Evolutionary conservation across 257 asterid species (phyloP).

Genomic region (Ballota nigra): DNA sequence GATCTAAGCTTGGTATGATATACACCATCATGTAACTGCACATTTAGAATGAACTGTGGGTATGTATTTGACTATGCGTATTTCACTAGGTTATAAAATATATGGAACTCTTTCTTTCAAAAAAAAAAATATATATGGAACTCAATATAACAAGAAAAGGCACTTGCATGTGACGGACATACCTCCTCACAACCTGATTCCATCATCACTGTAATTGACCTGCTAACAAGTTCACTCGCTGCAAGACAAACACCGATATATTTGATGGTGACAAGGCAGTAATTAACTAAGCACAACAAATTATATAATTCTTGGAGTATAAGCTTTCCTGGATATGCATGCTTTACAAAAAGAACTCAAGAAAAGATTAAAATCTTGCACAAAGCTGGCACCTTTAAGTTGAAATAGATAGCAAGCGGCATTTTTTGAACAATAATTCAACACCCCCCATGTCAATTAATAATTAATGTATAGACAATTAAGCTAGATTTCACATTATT

Average conservation of each 20-base stretch:
- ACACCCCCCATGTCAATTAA: not conserved
- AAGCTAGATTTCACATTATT: not conserved
- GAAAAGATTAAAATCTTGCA: not conserved
- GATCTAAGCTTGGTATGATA: not conserved
- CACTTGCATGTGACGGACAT: conserved; percentile 9
- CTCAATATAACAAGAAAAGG: not conserved
- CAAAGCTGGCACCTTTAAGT: not conserved
- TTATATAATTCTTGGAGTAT: not conserved
- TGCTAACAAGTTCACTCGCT: conserved; percentile 84
- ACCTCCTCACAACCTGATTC: conserved; percentile 97
- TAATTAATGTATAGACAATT: no score
- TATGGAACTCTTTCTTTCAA: not conserved
- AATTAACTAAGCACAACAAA: not conserved
- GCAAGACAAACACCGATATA: conserved; percentile 22
- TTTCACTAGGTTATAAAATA: not conserved
- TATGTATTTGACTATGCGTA: not conserved
- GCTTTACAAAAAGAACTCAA: not conserved
- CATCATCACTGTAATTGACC: conserved; percentile 83
- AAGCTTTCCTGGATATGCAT: not conserved
- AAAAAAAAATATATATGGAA: no score
- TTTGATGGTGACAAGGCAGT: not conserved
- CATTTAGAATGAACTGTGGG: not conserved
- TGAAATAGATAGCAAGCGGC: not conserved
- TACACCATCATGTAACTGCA: not conserved
- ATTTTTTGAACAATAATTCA: not conserved